phyloP scores from a whole-genome alignment of 371 early-diverging fungal genomes.

The Mucor mucedo region DNA sequence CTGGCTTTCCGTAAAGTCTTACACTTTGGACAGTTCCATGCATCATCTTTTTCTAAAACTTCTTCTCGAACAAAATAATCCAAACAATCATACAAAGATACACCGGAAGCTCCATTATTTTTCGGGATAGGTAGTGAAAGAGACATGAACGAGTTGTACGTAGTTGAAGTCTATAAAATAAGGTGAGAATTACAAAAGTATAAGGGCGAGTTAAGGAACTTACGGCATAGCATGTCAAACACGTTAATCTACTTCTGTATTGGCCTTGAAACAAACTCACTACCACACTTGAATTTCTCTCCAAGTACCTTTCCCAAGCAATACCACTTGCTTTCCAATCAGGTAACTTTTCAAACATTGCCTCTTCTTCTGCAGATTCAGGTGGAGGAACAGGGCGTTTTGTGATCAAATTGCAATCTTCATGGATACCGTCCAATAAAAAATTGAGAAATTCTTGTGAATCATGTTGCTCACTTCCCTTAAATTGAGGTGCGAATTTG shows the following conservation, averaged over 20 bases:
- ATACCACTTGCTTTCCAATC: constrained; percentile 63
- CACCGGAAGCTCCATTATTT: constrained; percentile 33
- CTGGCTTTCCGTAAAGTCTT: constrained; percentile 71
- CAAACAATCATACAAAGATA: constrained; percentile 81
- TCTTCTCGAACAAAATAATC: constrained; percentile 86
- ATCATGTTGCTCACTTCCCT: constrained; percentile 79
- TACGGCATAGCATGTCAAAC: constrained; percentile 72
- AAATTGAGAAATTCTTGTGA: constrained; percentile 78
- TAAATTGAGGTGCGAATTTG: constrained; percentile 70
- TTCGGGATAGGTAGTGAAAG: constrained; percentile 91
- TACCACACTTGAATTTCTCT: constrained; percentile 86
- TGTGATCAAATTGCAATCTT: constrained; percentile 65
- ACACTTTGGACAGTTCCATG: constrained; percentile 91
- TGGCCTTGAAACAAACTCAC: constrained; percentile 93
- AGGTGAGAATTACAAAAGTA: background rate
- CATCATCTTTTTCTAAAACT: constrained; percentile 85
- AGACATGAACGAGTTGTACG: constrained; percentile 92
- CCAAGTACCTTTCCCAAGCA: constrained; percentile 83
- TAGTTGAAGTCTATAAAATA: constrained; percentile 76
- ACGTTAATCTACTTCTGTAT: constrained; percentile 78
- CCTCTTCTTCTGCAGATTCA: constrained; percentile 46
- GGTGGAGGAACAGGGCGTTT: constrained; percentile 33
- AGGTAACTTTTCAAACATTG: constrained; percentile 43
- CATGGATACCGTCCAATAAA: constrained; percentile 78
- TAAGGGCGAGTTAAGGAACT: background rate